Evolutionary conservation across 768 basidiomycete species (phyloP), one percentile per base, ranked within the genome.

Genomic region (Hortiboletus campestris): DNA sequence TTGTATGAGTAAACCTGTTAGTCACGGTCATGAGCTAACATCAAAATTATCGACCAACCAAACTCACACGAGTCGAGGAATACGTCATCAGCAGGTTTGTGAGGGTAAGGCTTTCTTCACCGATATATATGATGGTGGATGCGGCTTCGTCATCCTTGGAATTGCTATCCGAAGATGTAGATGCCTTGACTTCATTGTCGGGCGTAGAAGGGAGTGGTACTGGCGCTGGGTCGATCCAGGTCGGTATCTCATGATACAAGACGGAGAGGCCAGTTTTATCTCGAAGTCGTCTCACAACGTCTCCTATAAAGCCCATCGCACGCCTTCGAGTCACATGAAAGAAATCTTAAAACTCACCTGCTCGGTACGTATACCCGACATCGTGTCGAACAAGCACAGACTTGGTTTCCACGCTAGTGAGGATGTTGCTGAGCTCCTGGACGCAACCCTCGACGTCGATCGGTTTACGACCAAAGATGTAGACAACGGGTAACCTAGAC

Each of bases 11-110:
- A 85, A 10, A 97, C 78, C 91, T 96, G 31, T 48, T 4, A 14
- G n/a, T 40, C 13, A 19, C 11, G 0, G 25, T 55, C 20, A 17
- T 49, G 20, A 46, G 11, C n/a, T 1, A 34, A 16, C 4, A 28
- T 42, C 20, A 16, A 13, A 14, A 50, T 32, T 14, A 22, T 42
- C 39, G 10, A 46, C 20, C 16, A 40, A 36, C 8, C 2, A 20
- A 16, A 67, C 79, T 46, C 53, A 91, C 93, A 49, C 80, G 74
- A 52, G 78, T 84, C 0, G 76, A 73, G 4, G 88, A 79, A 67
- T 97, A 84, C 0, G 87, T 94, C 75, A 98, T 86, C 40, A 97
- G 78, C 8, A 98, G 69, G 63, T 98, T 98, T 10, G 89, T 88
- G 39, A 98, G 74, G 1, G 80, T 80, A 4, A 95, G 80, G 57